These are phyloP conservation scores for Silene conica DNA, from an alignment of 148 eudicot genomes.

Conservation along the genomic window DNA sequence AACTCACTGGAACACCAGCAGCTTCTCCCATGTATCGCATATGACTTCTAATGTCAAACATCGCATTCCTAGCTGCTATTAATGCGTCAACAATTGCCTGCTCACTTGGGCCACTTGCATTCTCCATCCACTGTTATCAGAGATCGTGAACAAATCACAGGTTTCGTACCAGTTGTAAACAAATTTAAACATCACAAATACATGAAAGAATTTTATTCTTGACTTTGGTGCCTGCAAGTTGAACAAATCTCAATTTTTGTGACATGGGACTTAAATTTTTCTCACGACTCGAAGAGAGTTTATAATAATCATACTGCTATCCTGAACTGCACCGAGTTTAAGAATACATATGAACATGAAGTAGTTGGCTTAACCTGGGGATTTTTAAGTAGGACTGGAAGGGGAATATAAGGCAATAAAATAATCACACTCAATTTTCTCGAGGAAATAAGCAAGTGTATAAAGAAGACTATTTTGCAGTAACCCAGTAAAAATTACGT, in stretches of 20 bases:
- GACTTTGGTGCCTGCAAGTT: background rate
- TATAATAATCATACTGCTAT: background rate
- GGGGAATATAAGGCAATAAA: background rate
- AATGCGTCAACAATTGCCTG: constrained; percentile 58
- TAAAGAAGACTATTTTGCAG: background rate
- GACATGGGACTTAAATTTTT: background rate
- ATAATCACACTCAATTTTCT: background rate
- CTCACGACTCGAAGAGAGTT: background rate
- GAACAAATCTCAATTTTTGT: background rate
- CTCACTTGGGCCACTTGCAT: constrained; percentile 44
- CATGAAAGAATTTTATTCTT: background rate
- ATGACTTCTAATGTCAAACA: constrained; percentile 72
- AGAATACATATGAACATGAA: background rate
- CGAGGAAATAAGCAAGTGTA: background rate
- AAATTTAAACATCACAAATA: background rate
- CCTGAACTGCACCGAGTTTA: background rate
- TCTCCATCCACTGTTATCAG: constrained; percentile 64
- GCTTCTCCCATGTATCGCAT: constrained; percentile 95
- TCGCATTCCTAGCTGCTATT: constrained; percentile 71
- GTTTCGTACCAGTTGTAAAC: background rate
- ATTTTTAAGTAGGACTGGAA: background rate
- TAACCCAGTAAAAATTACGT: background rate
- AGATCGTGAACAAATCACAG: background rate
- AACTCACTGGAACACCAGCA: constrained; percentile 83
- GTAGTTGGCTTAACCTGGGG: background rate